Base-by-base conservation (phyloP, 78 protist species). In the Bigelowiella natans region DNA sequence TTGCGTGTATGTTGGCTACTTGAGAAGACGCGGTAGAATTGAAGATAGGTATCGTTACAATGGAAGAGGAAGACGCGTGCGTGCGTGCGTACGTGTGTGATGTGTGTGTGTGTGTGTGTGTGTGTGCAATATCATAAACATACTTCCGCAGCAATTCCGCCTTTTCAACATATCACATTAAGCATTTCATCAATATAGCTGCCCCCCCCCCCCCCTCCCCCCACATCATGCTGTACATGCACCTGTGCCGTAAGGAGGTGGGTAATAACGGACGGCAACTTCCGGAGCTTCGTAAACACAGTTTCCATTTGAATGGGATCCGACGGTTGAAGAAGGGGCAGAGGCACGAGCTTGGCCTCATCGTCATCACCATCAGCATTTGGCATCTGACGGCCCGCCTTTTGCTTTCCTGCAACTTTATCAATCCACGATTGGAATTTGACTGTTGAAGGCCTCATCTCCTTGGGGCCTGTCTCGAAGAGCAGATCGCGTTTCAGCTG, bases 21-120 rank as follows among this genome's bases (percentile, higher is more conserved):
- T 37, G 51, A 29, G 37, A 87, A n/a, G n/a, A n/a, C n/a, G 36
- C 94, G 86, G 83, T 36, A 37, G 28, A n/a, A 37, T n/a, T 29
- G 94, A 92, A 90, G 90, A 93, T 36, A 93, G 93, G 82, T 93
- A 92, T 28, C 31, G 88, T 30, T 85, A 31, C 91, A n/a, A n/a
- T n/a, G n/a, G n/a, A n/a, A n/a, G n/a, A n/a, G n/a, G n/a, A n/a
- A n/a, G n/a, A n/a, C n/a, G 91, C 37, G 89, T 89, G 64, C 30
- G 91, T 86, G 30, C 38, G 30, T 31, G 2, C 51, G 1, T n/a
- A n/a, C n/a, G n/a, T n/a, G n/a, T n/a, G n/a, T n/a, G n/a, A n/a
- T n/a, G n/a, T n/a, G n/a, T n/a, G n/a, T 90, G 0, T 83, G 89
- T 92, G 39, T 0, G 36, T 31, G 85, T 37, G 92, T 93, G 93